A percentile compares a stretch with the other conserved stretches of the same genome.
Evolutionary conservation across 768 basidiomycete species (phyloP).

Genomic region (Mycena galericulata): DNA sequence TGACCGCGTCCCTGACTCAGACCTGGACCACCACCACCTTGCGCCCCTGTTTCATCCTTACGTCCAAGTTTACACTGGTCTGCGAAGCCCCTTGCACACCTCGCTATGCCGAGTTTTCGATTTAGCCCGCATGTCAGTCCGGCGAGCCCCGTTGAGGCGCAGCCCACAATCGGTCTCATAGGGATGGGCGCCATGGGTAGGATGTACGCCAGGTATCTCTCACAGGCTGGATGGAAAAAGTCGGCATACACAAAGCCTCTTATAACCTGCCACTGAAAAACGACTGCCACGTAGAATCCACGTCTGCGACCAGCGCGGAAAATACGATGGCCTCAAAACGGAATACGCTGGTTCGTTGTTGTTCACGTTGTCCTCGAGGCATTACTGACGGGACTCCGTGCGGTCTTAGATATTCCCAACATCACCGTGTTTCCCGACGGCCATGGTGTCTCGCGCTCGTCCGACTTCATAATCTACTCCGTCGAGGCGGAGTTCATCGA

Average conservation of each 20-base stretch:
- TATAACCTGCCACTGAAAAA: too few relatives aligned
- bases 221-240: constrained; percentile 88
- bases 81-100: too few relatives aligned
- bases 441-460: constrained; percentile 87
- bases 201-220: constrained; percentile 88
- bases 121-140: constrained; percentile 9
- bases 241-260: too few relatives aligned
- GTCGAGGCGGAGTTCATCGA: constrained; percentile 93
- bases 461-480: constrained; percentile 95
- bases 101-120: too few relatives aligned
- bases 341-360: constrained; percentile 68
- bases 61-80: too few relatives aligned
- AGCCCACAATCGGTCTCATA: constrained; percentile 89
- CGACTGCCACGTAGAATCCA: too few relatives aligned
- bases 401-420: constrained; percentile 64
- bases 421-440: constrained; percentile 82
- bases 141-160: constrained; percentile 40
- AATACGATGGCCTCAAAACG: constrained; percentile 70
- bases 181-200: constrained; percentile 98
- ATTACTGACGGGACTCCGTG: too few relatives aligned
- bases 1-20: too few relatives aligned
- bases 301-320: constrained; percentile 87
- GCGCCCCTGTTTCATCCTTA: too few relatives aligned
- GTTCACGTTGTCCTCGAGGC: too few relatives aligned
- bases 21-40: too few relatives aligned